A percentile compares a stretch with the other conserved stretches of the same genome.
Conservation (phyloP, 345 rosid species). For the Euphorbia peplus region DNA sequence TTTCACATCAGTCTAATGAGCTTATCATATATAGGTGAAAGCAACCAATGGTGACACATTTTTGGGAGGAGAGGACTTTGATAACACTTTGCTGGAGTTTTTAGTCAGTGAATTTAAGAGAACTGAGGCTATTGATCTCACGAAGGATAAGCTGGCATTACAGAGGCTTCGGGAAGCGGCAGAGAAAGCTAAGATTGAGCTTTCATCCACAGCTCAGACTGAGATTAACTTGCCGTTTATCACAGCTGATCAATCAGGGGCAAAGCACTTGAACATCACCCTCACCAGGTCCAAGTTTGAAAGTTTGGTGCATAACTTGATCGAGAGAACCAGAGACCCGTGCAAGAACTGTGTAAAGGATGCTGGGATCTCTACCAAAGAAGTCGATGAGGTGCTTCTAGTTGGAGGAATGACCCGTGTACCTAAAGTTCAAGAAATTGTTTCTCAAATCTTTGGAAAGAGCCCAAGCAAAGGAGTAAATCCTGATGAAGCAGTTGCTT, state of each 20-base stretch:
- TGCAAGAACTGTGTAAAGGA: slow-evolving; percentile 33
- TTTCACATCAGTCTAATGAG: background rate
- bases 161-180: slow-evolving; percentile 42
- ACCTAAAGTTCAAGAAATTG: slow-evolving; percentile 31
- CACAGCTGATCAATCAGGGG: slow-evolving; percentile 38
- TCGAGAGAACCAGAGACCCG: slow-evolving; percentile 28
- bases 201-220: slow-evolving; percentile 37
- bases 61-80: slow-evolving; percentile 40
- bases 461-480: slow-evolving; percentile 36
- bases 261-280: slow-evolving; percentile 32
- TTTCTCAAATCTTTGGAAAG: slow-evolving; percentile 25
- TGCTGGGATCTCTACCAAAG: slow-evolving; percentile 31
- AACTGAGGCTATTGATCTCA: slow-evolving; percentile 33
- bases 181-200: slow-evolving; percentile 41
- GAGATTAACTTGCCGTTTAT: slow-evolving; percentile 39
- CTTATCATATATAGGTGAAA: slow-evolving; percentile 24
- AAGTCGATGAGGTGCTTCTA: slow-evolving; percentile 32
- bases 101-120: slow-evolving; percentile 31
- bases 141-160: slow-evolving; percentile 35
- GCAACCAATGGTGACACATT: slow-evolving; percentile 41
- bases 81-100: slow-evolving; percentile 30
- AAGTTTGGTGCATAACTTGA: slow-evolving; percentile 25
- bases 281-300: slow-evolving; percentile 34
- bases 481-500: slow-evolving; percentile 36
- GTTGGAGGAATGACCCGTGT: slow-evolving; percentile 41